phyloP scores from a whole-genome alignment of 176 grass and related monocot species.

The Phoenix roebelenii region DNA sequence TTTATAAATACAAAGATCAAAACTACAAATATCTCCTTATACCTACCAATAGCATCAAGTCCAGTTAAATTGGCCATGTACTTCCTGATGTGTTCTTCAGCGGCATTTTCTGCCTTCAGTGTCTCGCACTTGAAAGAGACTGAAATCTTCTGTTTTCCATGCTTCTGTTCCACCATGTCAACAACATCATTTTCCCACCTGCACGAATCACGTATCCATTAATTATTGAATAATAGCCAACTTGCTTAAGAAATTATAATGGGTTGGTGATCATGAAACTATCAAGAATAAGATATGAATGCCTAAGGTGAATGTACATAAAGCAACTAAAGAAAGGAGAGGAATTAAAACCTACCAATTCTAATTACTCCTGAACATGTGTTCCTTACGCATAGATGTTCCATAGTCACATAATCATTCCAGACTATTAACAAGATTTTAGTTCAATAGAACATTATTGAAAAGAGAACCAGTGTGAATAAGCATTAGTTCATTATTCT shows the following conservation, averaged over 20 bases:
- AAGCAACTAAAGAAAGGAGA: no score
- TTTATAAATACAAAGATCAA: background rate
- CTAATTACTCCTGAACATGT: no score
- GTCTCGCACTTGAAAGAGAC: slow-evolving; percentile 77
- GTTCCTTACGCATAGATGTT: no score
- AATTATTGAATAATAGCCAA: background rate
- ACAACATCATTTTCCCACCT: slow-evolving; percentile 84
- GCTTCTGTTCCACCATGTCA: slow-evolving; percentile 63
- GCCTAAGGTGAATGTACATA: background rate
- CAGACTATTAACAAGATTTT: no score
- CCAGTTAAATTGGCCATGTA: slow-evolving; percentile 80
- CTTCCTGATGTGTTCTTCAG: slow-evolving; percentile 62
- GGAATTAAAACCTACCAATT: no score
- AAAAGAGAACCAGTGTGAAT: no score
- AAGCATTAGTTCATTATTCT: no score
- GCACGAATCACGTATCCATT: background rate
- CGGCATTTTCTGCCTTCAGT: slow-evolving; percentile 72
- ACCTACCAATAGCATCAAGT: slow-evolving; percentile 73
- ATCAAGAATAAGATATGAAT: background rate
- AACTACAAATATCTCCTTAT: background rate
- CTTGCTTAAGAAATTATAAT: no score
- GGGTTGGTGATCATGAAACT: no score
- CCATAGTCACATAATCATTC: no score
- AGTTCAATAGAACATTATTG: no score
- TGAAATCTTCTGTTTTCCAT: slow-evolving; percentile 40